These are phyloP conservation scores for Ceratocystis alfenasii DNA, from an alignment of 2,329 filamentous ascomycete species.

Conservation along the genomic window DNA sequence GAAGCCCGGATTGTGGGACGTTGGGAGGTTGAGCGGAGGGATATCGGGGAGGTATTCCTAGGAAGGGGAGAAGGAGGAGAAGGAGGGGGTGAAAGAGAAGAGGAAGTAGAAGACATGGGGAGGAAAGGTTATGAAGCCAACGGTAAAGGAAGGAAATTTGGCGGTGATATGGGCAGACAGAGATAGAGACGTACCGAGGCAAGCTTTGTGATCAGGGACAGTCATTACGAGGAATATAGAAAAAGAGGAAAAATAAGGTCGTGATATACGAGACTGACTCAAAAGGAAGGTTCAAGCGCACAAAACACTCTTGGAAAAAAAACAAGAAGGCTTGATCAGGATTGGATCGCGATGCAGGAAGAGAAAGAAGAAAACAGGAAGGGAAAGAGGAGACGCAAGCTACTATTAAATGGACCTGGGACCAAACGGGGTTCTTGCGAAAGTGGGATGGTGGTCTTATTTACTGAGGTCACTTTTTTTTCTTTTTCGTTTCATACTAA, in stretches of 20 bases:
- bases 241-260: conserved; percentile 13
- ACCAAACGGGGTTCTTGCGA: conserved; percentile 14
- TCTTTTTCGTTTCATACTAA: neutral
- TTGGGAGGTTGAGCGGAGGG: neutral
- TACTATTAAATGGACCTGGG: conserved; percentile 20
- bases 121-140: no score
- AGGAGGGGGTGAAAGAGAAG: conserved; percentile 38
- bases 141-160: neutral
- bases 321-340: conserved; percentile 16
- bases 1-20: neutral
- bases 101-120: conserved; percentile 31
- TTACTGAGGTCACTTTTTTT: conserved; percentile 14
- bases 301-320: conserved; percentile 14
- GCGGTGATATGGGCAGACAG: conserved; percentile 26
- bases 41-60: neutral
- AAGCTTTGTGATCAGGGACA: conserved; percentile 48
- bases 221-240: conserved; percentile 33
- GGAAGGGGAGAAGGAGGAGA: conserved; percentile 9
- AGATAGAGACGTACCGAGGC: conserved; percentile 44
- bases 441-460: conserved; percentile 13
- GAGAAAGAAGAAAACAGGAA: conserved; percentile 17
- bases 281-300: conserved; percentile 22
- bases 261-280: conserved; percentile 17
- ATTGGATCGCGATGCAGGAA: conserved; percentile 16
- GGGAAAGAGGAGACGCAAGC: neutral